A percentile compares a stretch with the other conserved stretches of the same genome.
Conservation (phyloP, 257 asterid genomes). For the Solanum chiquidenum region DNA sequence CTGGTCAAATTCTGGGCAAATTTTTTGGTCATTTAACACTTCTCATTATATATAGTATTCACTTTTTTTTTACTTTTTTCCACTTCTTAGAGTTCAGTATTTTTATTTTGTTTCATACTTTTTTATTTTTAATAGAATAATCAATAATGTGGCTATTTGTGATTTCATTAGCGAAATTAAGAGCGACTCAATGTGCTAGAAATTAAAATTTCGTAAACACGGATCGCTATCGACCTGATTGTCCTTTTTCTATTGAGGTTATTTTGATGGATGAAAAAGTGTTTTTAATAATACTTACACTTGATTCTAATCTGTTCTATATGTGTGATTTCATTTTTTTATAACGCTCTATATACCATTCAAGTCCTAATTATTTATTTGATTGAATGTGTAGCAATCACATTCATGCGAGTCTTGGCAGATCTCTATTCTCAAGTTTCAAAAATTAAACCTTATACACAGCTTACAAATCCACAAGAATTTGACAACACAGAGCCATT, state of each 20-base stretch:
- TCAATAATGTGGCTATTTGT: not conserved
- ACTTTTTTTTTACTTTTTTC: no score
- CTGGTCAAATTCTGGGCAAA: no score
- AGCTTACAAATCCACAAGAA: not conserved
- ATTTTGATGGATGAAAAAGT: not conserved
- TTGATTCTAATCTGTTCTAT: no score
- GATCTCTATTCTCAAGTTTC: not conserved
- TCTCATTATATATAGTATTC: no score
- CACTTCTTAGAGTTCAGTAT: no score
- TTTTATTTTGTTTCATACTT: no score
- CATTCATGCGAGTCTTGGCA: not conserved
- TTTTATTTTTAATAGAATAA: not conserved
- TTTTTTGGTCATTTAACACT: no score
- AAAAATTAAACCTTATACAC: not conserved
- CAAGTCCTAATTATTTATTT: not conserved
- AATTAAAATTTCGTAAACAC: not conserved
- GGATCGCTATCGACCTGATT: not conserved
- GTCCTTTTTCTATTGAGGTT: not conserved
- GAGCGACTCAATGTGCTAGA: not conserved
- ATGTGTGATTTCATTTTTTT: no score
- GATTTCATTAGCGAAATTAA: not conserved
- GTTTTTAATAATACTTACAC: no score
- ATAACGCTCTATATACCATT: no score
- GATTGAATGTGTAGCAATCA: not conserved
- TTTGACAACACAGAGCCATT: not conserved